A percentile compares a stretch with the other conserved stretches of the same genome.
phyloP scores from a whole-genome alignment of 768 basidiomycete genomes.

The Inosperma sp. region DNA sequence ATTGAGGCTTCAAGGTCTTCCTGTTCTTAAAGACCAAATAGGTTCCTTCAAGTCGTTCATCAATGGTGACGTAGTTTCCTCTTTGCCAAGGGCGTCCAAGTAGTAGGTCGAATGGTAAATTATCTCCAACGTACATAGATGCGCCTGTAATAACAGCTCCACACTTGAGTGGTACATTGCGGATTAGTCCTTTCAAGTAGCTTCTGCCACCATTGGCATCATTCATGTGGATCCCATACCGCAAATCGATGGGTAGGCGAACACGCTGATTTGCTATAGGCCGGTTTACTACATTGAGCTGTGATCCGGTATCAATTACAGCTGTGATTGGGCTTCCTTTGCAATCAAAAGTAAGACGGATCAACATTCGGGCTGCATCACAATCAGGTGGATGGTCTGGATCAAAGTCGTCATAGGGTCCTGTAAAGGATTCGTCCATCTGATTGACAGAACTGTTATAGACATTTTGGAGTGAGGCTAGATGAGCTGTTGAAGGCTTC shows the following conservation, averaged over 20 bases:
- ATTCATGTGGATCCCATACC: slow-evolving; percentile 11
- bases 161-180: slow-evolving; percentile 18
- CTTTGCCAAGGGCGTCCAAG: slow-evolving; percentile 13
- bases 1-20: not conserved
- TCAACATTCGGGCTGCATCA: slow-evolving; percentile 1
- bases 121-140: slow-evolving; percentile 20
- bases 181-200: slow-evolving; percentile 18
- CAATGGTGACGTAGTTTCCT: slow-evolving; percentile 8
- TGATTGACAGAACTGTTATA: too few species aligned
- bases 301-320: slow-evolving; percentile 27
- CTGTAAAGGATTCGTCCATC: too few species aligned
- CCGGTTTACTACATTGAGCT: slow-evolving; percentile 21
- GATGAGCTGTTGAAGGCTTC: not conserved
- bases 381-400: too few species aligned
- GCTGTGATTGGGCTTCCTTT: slow-evolving; percentile 11
- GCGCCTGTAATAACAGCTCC: slow-evolving; percentile 19
- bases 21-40: slow-evolving; percentile 9
- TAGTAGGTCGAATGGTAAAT: slow-evolving; percentile 13
- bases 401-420: too few species aligned
- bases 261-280: slow-evolving; percentile 9
- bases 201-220: slow-evolving; percentile 29
- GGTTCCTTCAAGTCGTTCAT: slow-evolving; percentile 7
- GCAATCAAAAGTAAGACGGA: slow-evolving; percentile 14
- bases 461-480: not conserved
- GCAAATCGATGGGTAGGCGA: slow-evolving; percentile 15